Evolutionary conservation across 306 rosid genomes (phyloP), one percentile per base, ranked within the genome.

Genomic region (Castanea sativa): DNA sequence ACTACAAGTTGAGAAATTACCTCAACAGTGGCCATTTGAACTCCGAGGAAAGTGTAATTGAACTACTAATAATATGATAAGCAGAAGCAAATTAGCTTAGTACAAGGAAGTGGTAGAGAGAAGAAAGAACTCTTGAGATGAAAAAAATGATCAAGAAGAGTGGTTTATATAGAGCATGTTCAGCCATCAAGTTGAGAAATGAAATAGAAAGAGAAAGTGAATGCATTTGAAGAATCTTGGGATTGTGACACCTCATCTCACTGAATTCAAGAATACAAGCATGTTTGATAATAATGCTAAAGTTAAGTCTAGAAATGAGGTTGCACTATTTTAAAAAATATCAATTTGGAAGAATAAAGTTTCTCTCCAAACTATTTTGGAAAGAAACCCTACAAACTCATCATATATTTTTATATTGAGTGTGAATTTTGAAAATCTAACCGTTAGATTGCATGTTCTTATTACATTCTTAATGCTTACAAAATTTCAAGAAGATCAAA

Each of bases 1-100:
- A 19, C n/a, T 7, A 9, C 43, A 60, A 25, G 55, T 7, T 6
- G 14, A 20, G 12, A 63, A 69, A 27, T 41, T 83, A 93, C 98
- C 97, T 91, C 81, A 78, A 60, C 90, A 69, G 97, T 60, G 80
- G 98, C 98, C 98, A 91, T 91, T 56, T 75, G 58, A 60, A 76
- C 27, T 38, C 2, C 59, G 68, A 73, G 43, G 78, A 84, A 63
- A 70, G 58, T 59, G 56, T 27, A 75, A 61, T 2, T 53, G 81
- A 78, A 55, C 55, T 60, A 59, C n/a, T 67, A 81, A 77, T 12
- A 38, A 57, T 51, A 29, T 20, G 30, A 33, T n/a, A 29, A 25
- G 70, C 23, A 27, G 2, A n/a, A 82, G 55, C 55, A 51, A 73
- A 16, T 4, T 7, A 13, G 11, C 21, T 2, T 16, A 38, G 20